These are phyloP conservation scores for Kodamaea sagamina DNA, from an alignment of 805 yeast species.

Conservation along the genomic window DNA sequence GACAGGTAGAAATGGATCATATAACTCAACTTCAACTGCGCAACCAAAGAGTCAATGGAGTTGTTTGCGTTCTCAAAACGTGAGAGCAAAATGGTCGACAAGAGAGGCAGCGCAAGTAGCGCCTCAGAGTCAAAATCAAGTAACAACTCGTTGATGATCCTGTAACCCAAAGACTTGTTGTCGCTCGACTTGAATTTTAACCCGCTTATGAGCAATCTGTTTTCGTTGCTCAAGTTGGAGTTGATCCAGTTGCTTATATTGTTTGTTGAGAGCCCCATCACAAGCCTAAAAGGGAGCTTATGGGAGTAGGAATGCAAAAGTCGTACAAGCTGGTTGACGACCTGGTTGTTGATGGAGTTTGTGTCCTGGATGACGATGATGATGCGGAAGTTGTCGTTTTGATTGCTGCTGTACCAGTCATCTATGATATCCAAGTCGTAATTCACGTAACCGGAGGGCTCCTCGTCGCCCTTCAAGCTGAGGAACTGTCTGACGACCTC, in stretches of 20 bases:
- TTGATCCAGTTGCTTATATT: constrained; percentile 42
- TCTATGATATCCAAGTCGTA: constrained; percentile 40
- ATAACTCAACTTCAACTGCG: constrained; percentile 38
- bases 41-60: constrained; percentile 41
- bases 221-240: constrained; percentile 32
- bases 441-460: constrained; percentile 18
- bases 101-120: constrained; percentile 18
- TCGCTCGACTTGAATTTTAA: constrained; percentile 35
- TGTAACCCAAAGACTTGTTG: constrained; percentile 34
- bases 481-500: constrained; percentile 37
- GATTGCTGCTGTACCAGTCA: constrained; percentile 29
- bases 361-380: constrained; percentile 40
- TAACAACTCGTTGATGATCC: constrained; percentile 36
- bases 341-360: constrained; percentile 35
- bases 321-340: constrained; percentile 37
- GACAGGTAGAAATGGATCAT: constrained; percentile 45
- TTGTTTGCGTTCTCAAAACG: constrained; percentile 42
- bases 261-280: constrained; percentile 38
- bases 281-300: constrained; percentile 34
- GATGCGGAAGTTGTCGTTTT: constrained; percentile 18
- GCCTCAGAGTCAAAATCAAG: constrained; percentile 23
- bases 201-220: constrained; percentile 29
- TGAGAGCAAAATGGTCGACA: constrained; percentile 30
- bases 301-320: constrained; percentile 28
- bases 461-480: constrained; percentile 14